A percentile compares a stretch with the other conserved stretches of the same genome.
These are phyloP conservation scores for Mycena vulgaris DNA, from an alignment of 768 basidiomycete genomes.

Conservation along the genomic window DNA sequence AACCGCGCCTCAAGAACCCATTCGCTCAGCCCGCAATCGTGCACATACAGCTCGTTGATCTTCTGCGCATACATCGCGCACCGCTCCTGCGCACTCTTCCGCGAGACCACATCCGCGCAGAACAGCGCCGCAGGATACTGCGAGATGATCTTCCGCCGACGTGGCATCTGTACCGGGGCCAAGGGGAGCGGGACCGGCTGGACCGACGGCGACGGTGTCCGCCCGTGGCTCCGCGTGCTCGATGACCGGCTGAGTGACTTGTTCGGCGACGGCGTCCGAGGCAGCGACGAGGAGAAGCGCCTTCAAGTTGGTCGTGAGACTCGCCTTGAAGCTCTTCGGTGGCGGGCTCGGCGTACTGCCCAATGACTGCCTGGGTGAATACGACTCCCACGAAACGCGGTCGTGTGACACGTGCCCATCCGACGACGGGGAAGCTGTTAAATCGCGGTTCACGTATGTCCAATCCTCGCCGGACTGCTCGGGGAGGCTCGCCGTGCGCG, in stretches of 20 bases:
- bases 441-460: constrained; percentile 38
- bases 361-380: constrained; percentile 37
- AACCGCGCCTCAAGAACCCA: constrained; percentile 76
- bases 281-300: constrained; percentile 71
- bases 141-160: constrained; percentile 48
- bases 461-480: constrained; percentile 35
- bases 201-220: constrained; percentile 45
- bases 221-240: constrained; percentile 41
- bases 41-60: constrained; percentile 84
- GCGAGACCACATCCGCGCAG: constrained; percentile 73
- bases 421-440: constrained; percentile 34
- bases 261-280: constrained; percentile 76
- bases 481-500: constrained; percentile 48
- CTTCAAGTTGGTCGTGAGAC: constrained; percentile 62
- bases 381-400: constrained; percentile 41
- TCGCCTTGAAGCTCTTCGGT: constrained; percentile 65
- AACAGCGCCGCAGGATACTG: constrained; percentile 78
- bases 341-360: constrained; percentile 60
- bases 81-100: constrained; percentile 74
- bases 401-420: constrained; percentile 33
- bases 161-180: constrained; percentile 35
- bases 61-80: constrained; percentile 83
- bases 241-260: constrained; percentile 48
- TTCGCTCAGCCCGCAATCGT: constrained; percentile 83
- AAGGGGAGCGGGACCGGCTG: constrained; percentile 55